phyloP scores from a whole-genome alignment of 148 eudicot genomes.

The Arctostaphylos glauca region DNA sequence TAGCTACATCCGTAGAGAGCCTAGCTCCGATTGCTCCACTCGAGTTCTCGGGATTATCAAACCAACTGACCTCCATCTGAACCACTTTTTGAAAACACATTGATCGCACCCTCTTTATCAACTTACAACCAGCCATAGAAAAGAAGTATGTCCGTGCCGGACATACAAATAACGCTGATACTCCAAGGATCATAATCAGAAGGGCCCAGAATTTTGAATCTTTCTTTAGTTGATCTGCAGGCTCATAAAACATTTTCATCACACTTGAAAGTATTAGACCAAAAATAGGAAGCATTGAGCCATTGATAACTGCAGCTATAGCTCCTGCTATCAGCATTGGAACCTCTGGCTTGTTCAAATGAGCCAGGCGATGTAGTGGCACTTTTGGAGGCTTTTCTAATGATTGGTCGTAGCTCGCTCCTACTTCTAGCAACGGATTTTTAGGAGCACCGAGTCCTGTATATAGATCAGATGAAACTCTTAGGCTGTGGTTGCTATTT shows the following conservation, averaged over 20 bases:
- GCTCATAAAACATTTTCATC: conserved; percentile 38
- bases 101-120: too few species aligned
- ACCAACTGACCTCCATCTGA: too few species aligned
- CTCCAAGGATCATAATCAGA: conserved; percentile 34
- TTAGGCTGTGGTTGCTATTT: conserved; percentile 32
- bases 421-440: conserved; percentile 15
- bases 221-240: conserved; percentile 27
- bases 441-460: conserved; percentile 22
- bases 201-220: conserved; percentile 49
- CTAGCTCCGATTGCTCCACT: too few species aligned
- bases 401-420: neutral
- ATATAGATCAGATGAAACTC: conserved; percentile 39
- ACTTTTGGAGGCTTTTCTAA: conserved; percentile 40
- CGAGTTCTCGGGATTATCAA: too few species aligned
- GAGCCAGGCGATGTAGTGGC: conserved; percentile 45
- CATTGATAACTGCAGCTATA: conserved; percentile 34
- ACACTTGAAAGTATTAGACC: conserved; percentile 30
- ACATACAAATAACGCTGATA: conserved; percentile 24
- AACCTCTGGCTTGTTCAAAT: conserved; percentile 56
- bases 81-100: too few species aligned
- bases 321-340: conserved; percentile 41
- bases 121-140: too few species aligned
- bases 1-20: too few species aligned
- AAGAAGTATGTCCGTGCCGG: conserved; percentile 18
- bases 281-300: conserved; percentile 43